phyloP scores from a whole-genome alignment of 176 grass and related monocot genomes.

The Guadua angustifolia region DNA sequence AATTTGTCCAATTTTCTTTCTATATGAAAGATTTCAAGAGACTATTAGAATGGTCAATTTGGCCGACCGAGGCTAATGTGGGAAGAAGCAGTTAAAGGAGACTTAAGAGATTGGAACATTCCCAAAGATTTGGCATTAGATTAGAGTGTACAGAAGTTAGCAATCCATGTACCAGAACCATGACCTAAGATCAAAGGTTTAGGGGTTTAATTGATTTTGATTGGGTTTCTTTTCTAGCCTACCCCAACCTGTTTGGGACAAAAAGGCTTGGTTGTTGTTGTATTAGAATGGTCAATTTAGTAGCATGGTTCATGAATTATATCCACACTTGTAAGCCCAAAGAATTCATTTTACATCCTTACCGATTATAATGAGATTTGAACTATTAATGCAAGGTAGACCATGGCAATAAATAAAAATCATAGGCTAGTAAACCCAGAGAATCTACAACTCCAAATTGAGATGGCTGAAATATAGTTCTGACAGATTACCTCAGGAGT shows the following conservation, averaged over 20 bases:
- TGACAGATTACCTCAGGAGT: neutral
- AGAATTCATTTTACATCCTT: neutral
- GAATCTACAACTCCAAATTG: neutral
- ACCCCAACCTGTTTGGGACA: too few species aligned
- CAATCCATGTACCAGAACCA: too few species aligned
- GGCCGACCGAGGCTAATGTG: neutral
- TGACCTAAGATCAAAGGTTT: too few species aligned
- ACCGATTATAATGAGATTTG: neutral
- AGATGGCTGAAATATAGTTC: too few species aligned
- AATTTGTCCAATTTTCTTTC: neutral
- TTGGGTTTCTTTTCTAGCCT: too few species aligned
- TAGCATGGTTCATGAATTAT: neutral
- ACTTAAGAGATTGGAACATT: too few species aligned
- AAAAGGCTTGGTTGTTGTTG: too few species aligned
- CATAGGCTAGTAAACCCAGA: neutral
- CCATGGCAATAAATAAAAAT: neutral
- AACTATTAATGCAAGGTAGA: neutral
- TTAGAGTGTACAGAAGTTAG: too few species aligned
- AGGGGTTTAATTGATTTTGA: too few species aligned
- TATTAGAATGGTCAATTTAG: neutral
- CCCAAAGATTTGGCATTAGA: too few species aligned
- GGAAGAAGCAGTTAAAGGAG: too few species aligned
- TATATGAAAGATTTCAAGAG: conserved; percentile 1
- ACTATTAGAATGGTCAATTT: neutral
- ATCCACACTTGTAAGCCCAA: neutral